phyloP scores from a whole-genome alignment of 2,329 filamentous ascomycete genomes.

The Amesomyces nigricolor region DNA sequence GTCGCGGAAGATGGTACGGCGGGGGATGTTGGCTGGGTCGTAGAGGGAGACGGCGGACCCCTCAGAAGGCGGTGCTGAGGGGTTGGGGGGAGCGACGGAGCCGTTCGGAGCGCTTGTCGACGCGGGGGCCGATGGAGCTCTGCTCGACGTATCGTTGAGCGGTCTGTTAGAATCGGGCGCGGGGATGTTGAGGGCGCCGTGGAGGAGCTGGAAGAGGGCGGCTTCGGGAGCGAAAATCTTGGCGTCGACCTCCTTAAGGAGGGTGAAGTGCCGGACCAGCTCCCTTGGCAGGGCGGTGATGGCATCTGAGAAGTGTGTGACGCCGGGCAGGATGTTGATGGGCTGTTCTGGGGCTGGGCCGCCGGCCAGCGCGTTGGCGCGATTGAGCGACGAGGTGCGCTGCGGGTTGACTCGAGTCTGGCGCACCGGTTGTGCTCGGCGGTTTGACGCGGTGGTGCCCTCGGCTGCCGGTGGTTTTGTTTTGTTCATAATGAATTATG shows the following conservation, averaged over 20 bases:
- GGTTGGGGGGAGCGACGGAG: constrained; percentile 37
- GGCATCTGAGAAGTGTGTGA: constrained; percentile 79
- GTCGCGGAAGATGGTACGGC: constrained; percentile 70
- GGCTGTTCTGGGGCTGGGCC: constrained; percentile 48
- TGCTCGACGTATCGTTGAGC: constrained; percentile 41
- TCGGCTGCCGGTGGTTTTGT: constrained; percentile 42
- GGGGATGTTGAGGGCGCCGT: constrained; percentile 52
- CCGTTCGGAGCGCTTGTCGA: constrained; percentile 48
- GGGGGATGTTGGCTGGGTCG: constrained; percentile 54
- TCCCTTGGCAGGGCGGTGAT: constrained; percentile 91
- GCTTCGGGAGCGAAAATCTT: constrained; percentile 90
- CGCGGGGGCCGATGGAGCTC: constrained; percentile 39
- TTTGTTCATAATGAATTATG: constrained; percentile 46
- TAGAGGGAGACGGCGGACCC: constrained; percentile 43
- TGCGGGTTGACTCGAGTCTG: constrained; percentile 61
- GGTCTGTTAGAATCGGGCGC: constrained; percentile 40
- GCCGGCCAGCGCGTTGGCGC: constrained; percentile 42
- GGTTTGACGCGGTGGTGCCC: constrained; percentile 34
- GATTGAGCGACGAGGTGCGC: constrained; percentile 46
- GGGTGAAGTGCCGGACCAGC: constrained; percentile 89
- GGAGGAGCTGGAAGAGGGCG: constrained; percentile 69
- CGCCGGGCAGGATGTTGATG: constrained; percentile 61
- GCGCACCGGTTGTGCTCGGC: constrained; percentile 58
- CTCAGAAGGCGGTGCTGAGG: constrained; percentile 36
- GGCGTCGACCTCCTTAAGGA: constrained; percentile 95